A percentile compares a stretch with the other conserved stretches of the same genome.
Evolutionary conservation across 257 asterid species (phyloP).

Genomic region (Solanum chiquidenum): DNA sequence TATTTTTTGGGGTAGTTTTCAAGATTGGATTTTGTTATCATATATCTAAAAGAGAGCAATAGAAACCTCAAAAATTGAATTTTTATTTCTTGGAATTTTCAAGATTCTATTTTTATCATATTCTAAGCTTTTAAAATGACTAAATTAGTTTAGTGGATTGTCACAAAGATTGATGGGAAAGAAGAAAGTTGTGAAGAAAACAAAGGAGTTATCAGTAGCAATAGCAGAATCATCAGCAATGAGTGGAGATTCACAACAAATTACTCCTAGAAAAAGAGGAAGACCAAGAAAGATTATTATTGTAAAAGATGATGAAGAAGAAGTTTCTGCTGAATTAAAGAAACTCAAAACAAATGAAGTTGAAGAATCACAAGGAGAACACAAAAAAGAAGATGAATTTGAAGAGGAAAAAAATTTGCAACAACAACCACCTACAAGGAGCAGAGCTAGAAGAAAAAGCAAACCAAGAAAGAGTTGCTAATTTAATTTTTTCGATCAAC

Average conservation of each 20-base stretch:
- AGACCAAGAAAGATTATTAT: conserved; percentile 42
- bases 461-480: conserved; percentile 65
- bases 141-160: background rate
- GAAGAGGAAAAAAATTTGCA: conserved; percentile 9
- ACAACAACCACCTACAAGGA: conserved; percentile 17
- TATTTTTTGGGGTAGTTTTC: background rate
- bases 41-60: background rate
- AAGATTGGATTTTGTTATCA: background rate
- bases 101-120: background rate
- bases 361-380: conserved; percentile 9
- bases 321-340: conserved; percentile 18
- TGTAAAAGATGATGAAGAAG: conserved; percentile 9
- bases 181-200: conserved; percentile 36
- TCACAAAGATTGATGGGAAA: conserved; percentile 25
- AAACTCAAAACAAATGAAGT: conserved; percentile 11
- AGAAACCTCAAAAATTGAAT: background rate
- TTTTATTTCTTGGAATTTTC: background rate
- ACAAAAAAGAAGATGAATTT: background rate
- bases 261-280: conserved; percentile 57
- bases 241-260: conserved; percentile 14
- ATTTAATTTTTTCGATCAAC: background rate
- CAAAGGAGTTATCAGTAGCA: conserved; percentile 38
- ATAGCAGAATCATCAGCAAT: conserved; percentile 45
- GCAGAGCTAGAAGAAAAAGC: conserved; percentile 63
- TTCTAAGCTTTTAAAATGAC: background rate